Base-by-base conservation (phyloP, 2,329 filamentous ascomycete genomes). In the Fusarium haematococcum region DNA sequence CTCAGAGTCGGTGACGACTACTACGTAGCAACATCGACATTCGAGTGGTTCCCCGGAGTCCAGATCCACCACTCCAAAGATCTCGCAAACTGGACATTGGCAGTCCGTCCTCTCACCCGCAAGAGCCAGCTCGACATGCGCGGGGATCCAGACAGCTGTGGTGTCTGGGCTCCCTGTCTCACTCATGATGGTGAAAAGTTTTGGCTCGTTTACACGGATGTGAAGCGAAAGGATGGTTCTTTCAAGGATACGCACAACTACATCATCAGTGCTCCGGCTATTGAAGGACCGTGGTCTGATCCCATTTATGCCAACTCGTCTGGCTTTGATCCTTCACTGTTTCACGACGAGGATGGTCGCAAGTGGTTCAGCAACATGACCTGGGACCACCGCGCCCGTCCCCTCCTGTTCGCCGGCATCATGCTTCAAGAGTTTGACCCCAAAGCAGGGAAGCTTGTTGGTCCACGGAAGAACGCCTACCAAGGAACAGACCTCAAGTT, bases 201-300 rank as follows among this genome's bases (percentile, higher is more conserved):
- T 81, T 92, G 87, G 86, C 86, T 92, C 6, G 90, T 92, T 2
- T 92, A 91, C 79, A 91, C 90, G 1, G 89, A 92, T 75, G 90
- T 92, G 18, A 92, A 91, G 82, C 89, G 90, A 72, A 92, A 92
- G 78, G 91, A 92, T 74, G 91, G 90, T 14, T 89, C 87, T 3
- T 91, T 91, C 85, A 91, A 91, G 79, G 90, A 91, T 75, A 86
- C 88, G 1, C 90, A 88, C 73, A 92, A 91, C 76, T 92, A 91
- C 77, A 91, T 92, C 67, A 87, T 92, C 63, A 87, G 78, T 37
- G 85, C 88, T 1, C 81, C 85, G 0, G 74, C 82, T 6, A 88
- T 91, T 63, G 85, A 88, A 41, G 90, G 90, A 0, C 89, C 90
- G 0, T 92, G 90, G 90, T 90, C 88, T 0, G 90, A 92, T 59